Base-by-base conservation (phyloP, 2,329 filamentous ascomycete genomes). In the Pseudogymnoascus sp. region DNA sequence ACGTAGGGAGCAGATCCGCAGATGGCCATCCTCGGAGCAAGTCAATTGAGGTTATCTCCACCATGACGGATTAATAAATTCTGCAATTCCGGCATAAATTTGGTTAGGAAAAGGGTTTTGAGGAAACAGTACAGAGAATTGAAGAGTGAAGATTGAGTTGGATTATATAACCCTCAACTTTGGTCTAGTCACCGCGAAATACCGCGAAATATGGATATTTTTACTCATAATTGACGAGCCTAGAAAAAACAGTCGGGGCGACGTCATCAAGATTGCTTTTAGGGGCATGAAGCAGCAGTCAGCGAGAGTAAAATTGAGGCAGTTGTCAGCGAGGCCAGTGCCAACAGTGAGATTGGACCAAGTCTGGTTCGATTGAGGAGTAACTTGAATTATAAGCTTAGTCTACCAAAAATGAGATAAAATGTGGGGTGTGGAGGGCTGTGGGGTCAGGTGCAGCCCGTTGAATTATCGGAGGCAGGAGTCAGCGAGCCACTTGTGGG, bases 21-120 rank as follows among this genome's bases (percentile, higher is more conserved):
- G 63, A 78, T 3, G 80, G 80, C 76, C 76, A 79, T 25, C 79
- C 79, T 62, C 72, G 71, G 61, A 76, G 72, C 12, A 80, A 73
- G 68, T 80, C 75, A 61, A 80, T 78, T 40, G 64, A 67, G 5
- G 62, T 49, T 45, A 61, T 65, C 40, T 43, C 40, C 5, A 21
- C 9, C 40, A 43, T 43, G 12, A 11, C 37, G 62, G 59, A 40
- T 38, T 2, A 40, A 40, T 40, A 40, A 40, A 16, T 40, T 6
- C 37, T 43, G 16, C 40, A 43, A 21, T 21, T 5, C 18, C 12
- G 9, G 18, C 4, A 40, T 8, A 40, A 40, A 40, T 40, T 16
- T 40, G 37, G n/a, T 4, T 16, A 40, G 37, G 14, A 40, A 16
- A 16, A 3, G 6, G 14, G 40, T 2, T 9, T 43, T 11, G 9